phyloP scores from a whole-genome alignment of 2,329 filamentous ascomycete genomes.

The Botrytis galanthina region DNA sequence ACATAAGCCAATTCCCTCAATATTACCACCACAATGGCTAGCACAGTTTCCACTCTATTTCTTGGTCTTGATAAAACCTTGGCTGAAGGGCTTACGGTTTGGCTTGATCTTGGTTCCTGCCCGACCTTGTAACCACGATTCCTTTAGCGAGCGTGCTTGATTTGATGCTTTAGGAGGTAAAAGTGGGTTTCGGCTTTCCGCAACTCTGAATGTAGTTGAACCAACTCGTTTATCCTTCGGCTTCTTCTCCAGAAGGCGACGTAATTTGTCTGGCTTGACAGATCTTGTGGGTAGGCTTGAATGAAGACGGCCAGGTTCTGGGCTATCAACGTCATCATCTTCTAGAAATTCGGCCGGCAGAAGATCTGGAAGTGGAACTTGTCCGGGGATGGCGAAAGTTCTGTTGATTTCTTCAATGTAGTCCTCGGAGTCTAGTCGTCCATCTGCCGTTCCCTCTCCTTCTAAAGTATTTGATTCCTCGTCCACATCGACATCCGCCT shows the following conservation, averaged over 20 bases:
- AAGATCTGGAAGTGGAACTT: slow-evolving; percentile 30
- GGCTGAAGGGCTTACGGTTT: slow-evolving; percentile 30
- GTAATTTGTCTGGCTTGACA: slow-evolving; percentile 35
- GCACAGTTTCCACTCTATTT: slow-evolving; percentile 22
- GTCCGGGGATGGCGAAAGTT: slow-evolving; percentile 6
- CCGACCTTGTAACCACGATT: slow-evolving; percentile 35
- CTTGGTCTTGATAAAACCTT: slow-evolving; percentile 31
- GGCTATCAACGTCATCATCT: slow-evolving; percentile 28
- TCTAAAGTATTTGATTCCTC: slow-evolving; percentile 19
- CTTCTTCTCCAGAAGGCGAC: slow-evolving; percentile 31
- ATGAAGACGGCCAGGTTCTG: neutral
- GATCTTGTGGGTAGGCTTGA: slow-evolving; percentile 14
- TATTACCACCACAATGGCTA: neutral
- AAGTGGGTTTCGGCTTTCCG: slow-evolving; percentile 24
- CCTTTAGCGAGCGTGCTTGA: slow-evolving; percentile 32
- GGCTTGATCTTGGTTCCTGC: slow-evolving; percentile 24
- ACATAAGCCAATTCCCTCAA: neutral
- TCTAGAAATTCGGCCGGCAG: slow-evolving; percentile 37
- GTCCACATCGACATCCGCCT: slow-evolving; percentile 5
- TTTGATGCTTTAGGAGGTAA: slow-evolving; percentile 35
- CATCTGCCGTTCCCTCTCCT: slow-evolving; percentile 16
- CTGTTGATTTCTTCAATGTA: slow-evolving; percentile 11
- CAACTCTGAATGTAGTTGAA: slow-evolving; percentile 35
- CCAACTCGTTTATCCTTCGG: slow-evolving; percentile 35
- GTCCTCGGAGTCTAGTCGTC: slow-evolving; percentile 13